Evolutionary conservation across 2,329 filamentous ascomycete species (phyloP).

Genomic region (Penicillium crustosum): DNA sequence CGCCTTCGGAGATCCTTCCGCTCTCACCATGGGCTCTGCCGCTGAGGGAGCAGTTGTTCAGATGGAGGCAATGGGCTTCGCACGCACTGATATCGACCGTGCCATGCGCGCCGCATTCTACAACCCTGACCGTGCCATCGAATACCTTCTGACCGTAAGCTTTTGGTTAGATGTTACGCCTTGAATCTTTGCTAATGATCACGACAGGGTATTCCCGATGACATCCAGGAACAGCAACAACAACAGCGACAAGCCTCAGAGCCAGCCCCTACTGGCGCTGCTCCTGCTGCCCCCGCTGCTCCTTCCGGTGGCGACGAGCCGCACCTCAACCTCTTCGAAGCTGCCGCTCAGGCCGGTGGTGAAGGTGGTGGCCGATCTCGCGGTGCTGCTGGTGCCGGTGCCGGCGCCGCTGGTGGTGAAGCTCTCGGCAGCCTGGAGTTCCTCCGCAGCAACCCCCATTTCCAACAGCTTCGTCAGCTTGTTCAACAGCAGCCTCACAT

Average conservation of each 20-base stretch:
- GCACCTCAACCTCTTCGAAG: conserved; percentile 82
- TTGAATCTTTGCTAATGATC: conserved; percentile 7
- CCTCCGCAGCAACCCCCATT: conserved; percentile 90
- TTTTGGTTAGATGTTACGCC: not conserved
- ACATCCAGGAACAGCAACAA: conserved; percentile 67
- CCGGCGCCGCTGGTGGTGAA: conserved; percentile 51
- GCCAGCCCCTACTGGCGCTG: conserved; percentile 39
- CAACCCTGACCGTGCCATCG: conserved; percentile 95
- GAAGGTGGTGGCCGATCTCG: conserved; percentile 40
- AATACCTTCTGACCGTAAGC: conserved; percentile 85
- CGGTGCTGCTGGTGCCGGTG: conserved; percentile 38
- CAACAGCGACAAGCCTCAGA: conserved; percentile 62
- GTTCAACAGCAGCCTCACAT: conserved; percentile 98
- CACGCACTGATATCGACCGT: conserved; percentile 80
- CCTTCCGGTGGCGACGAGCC: conserved; percentile 55
- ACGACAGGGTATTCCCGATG: conserved; percentile 82
- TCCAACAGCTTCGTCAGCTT: conserved; percentile 94
- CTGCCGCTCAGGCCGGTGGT: conserved; percentile 71
- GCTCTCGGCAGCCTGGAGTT: conserved; percentile 83
- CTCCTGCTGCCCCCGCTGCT: conserved; percentile 35
- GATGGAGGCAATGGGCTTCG: conserved; percentile 98
- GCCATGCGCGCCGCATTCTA: conserved; percentile 96
- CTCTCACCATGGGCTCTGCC: conserved; percentile 82
- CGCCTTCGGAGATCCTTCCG: conserved; percentile 69
- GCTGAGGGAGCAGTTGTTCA: conserved; percentile 79